These are phyloP conservation scores for Arthroderma uncinatum DNA, from an alignment of 2,329 filamentous ascomycete species.

Conservation along the genomic window DNA sequence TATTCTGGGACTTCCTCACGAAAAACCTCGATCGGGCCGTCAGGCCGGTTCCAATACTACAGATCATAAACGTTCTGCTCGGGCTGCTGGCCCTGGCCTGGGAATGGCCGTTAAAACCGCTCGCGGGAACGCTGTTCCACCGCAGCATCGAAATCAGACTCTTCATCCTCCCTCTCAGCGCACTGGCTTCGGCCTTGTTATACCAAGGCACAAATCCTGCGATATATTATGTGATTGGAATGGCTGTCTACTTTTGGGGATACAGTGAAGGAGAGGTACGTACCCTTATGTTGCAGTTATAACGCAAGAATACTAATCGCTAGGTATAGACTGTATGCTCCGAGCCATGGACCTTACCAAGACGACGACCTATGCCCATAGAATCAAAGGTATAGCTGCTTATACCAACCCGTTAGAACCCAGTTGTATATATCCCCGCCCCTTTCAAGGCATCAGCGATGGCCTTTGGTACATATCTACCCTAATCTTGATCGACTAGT, in stretches of 20 bases:
- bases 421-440: background rate
- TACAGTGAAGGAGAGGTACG: slow-evolving; percentile 94
- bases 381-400: slow-evolving; percentile 20
- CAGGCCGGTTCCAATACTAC: slow-evolving; percentile 75
- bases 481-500: background rate
- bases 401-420: background rate
- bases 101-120: slow-evolving; percentile 75
- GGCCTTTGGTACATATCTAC: background rate
- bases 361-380: slow-evolving; percentile 27
- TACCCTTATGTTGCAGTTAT: slow-evolving; percentile 20
- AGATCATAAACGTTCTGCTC: slow-evolving; percentile 78
- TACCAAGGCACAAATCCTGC: slow-evolving; percentile 91
- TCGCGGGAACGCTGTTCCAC: slow-evolving; percentile 70
- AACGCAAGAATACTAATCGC: slow-evolving; percentile 45
- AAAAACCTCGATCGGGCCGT: slow-evolving; percentile 79
- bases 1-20: slow-evolving; percentile 95
- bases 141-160: slow-evolving; percentile 79
- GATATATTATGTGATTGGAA: slow-evolving; percentile 79
- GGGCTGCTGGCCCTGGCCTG: slow-evolving; percentile 68
- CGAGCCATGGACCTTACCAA: slow-evolving; percentile 59
- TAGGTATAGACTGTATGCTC: slow-evolving; percentile 51
- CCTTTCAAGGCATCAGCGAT: background rate
- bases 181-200: slow-evolving; percentile 62
- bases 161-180: slow-evolving; percentile 66
- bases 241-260: slow-evolving; percentile 88